phyloP scores from a whole-genome alignment of 306 rosid genomes.

The Fagus sylvatica region DNA sequence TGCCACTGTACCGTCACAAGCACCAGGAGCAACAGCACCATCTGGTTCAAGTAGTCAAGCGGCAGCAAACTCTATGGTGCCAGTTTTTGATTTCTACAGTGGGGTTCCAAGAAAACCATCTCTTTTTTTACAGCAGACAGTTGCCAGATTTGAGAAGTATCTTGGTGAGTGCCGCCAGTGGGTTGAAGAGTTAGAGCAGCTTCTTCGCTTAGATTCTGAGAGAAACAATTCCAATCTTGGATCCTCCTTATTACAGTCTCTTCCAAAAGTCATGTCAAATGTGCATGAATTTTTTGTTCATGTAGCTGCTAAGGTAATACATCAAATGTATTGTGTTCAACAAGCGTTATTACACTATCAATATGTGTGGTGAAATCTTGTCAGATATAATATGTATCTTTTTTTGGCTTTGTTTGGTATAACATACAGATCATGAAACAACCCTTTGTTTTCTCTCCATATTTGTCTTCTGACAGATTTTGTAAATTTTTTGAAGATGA shows the following conservation, averaged over 20 bases:
- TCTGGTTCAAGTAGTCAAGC: conserved; percentile 60
- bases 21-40: conserved; percentile 49
- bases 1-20: conserved; percentile 71
- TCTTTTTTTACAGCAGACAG: conserved; percentile 80
- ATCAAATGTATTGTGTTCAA: conserved; percentile 7
- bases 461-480: neutral
- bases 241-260: conserved; percentile 75
- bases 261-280: conserved; percentile 93
- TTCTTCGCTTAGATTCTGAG: conserved; percentile 69
- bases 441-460: neutral
- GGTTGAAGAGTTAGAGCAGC: conserved; percentile 95
- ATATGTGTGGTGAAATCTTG: neutral
- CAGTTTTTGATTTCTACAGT: conserved; percentile 86
- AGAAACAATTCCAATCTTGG: conserved; percentile 54
- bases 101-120: conserved; percentile 97
- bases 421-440: neutral
- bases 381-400: neutral
- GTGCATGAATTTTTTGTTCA: conserved; percentile 95
- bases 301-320: conserved; percentile 89
- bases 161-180: conserved; percentile 80
- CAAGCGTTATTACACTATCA: neutral
- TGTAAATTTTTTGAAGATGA: neutral
- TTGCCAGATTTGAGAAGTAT: conserved; percentile 88
- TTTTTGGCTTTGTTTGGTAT: neutral
- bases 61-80: conserved; percentile 60